Conservation (phyloP, 2,329 filamentous ascomycete species). For the Sclerotinia trifoliorum region DNA sequence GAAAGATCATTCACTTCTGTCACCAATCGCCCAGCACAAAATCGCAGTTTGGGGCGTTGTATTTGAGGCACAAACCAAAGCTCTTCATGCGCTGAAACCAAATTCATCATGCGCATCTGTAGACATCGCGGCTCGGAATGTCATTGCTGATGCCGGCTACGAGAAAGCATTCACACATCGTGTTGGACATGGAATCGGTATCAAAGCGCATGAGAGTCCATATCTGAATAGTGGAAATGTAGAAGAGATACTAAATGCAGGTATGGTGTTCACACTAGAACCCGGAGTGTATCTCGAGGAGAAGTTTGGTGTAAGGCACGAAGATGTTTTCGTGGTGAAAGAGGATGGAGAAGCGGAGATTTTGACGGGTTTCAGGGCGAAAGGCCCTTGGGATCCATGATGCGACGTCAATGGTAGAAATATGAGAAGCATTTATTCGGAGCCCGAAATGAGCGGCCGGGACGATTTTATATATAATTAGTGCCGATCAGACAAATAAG, state of each 20-base stretch:
- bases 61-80: slow-evolving; percentile 59
- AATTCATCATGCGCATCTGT: slow-evolving; percentile 58
- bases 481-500: background rate
- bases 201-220: slow-evolving; percentile 64
- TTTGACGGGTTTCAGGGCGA: slow-evolving; percentile 53
- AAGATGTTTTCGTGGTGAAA: slow-evolving; percentile 59
- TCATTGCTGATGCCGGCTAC: slow-evolving; percentile 59
- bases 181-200: slow-evolving; percentile 63
- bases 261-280: slow-evolving; percentile 64
- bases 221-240: slow-evolving; percentile 64
- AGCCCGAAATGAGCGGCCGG: background rate
- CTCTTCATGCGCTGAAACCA: slow-evolving; percentile 49
- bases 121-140: slow-evolving; percentile 57
- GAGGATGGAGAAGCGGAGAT: slow-evolving; percentile 54
- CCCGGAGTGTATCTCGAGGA: slow-evolving; percentile 61
- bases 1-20: slow-evolving; percentile 20
- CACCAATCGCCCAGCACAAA: slow-evolving; percentile 46
- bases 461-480: background rate
- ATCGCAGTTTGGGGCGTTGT: slow-evolving; percentile 59
- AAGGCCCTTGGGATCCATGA: slow-evolving; percentile 53
- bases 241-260: slow-evolving; percentile 47
- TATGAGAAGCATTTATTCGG: background rate
- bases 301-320: slow-evolving; percentile 61
- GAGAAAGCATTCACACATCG: slow-evolving; percentile 60
- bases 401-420: background rate